Percentiles rank a stretch among this genome's conserved stretches.
Conservation (phyloP, 176 grass and related monocot species). For the Luzula sylvatica region DNA sequence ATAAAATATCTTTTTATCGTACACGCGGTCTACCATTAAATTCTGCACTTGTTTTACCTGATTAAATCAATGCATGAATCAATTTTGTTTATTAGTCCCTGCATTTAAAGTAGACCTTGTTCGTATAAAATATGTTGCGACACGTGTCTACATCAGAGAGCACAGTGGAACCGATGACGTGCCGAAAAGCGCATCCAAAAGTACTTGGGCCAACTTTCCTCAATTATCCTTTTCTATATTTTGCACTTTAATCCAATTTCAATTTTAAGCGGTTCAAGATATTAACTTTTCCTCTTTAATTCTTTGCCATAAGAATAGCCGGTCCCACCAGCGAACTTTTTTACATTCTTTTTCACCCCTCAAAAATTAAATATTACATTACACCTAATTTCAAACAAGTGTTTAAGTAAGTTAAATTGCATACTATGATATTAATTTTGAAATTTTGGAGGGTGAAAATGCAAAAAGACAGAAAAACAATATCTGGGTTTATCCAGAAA, state of each 20-base stretch:
- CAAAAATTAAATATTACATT: too few species aligned
- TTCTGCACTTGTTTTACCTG: too few species aligned
- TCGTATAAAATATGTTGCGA: neutral
- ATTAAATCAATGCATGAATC: too few species aligned
- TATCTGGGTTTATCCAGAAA: neutral
- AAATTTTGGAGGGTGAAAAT: neutral
- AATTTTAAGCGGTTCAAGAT: neutral
- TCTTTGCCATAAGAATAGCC: too few species aligned
- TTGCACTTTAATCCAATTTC: slow-evolving; percentile 16
- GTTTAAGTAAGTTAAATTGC: neutral
- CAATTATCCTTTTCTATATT: neutral
- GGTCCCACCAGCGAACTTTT: too few species aligned
- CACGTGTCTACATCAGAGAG: neutral
- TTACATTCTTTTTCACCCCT: too few species aligned
- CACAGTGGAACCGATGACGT: neutral
- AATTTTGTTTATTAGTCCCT: too few species aligned
- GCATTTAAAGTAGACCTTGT: too few species aligned
- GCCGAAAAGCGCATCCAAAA: slow-evolving; percentile 8
- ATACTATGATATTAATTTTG: too few species aligned
- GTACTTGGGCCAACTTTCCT: neutral
- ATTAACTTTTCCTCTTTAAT: neutral
- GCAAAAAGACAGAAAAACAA: neutral
- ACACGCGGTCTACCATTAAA: neutral
- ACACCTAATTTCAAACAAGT: too few species aligned
- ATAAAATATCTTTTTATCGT: too few species aligned